Evolutionary conservation across 345 rosid genomes (phyloP).

Genomic region (Rhodomyrtus tomentosa): DNA sequence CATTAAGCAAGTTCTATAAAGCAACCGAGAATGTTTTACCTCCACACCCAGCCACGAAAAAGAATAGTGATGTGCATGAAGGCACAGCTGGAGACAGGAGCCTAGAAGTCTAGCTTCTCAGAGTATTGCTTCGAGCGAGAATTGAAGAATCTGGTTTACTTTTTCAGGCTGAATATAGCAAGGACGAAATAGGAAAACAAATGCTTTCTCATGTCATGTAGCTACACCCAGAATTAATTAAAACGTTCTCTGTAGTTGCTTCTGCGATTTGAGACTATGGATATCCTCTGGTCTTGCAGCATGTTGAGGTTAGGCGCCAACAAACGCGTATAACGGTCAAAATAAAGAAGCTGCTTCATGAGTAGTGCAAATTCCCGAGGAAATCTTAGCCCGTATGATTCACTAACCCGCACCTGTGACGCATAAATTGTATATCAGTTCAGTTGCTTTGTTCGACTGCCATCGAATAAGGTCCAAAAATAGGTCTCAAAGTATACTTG

Average conservation of each 20-base stretch:
- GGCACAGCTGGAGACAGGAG: not conserved
- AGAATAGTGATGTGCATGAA: not conserved
- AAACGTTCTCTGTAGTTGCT: conserved; percentile 23
- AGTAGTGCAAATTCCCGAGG: conserved; percentile 95
- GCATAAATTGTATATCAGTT: not conserved
- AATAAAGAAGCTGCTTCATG: conserved; percentile 94
- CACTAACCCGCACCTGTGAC: conserved; percentile 65
- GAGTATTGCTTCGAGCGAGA: not conserved
- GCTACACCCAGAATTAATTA: not conserved
- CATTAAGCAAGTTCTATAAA: not conserved
- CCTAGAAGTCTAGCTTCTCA: not conserved
- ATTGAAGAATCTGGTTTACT: not conserved
- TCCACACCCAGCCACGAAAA: not conserved
- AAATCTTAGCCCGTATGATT: conserved; percentile 83
- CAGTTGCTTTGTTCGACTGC: not conserved
- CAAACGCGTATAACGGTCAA: conserved; percentile 84
- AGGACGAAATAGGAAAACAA: not conserved
- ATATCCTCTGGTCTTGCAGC: conserved; percentile 93
- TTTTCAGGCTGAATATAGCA: not conserved
- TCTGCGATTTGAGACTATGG: conserved; percentile 59
- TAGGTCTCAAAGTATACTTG: not conserved
- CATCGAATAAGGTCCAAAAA: not conserved
- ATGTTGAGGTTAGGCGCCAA: conserved; percentile 88
- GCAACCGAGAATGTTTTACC: not conserved
- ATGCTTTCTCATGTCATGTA: not conserved